A percentile compares a stretch with the other conserved stretches of the same genome.
phyloP scores from a whole-genome alignment of 768 basidiomycete genomes.

The Cyclocybe cylindracea region DNA sequence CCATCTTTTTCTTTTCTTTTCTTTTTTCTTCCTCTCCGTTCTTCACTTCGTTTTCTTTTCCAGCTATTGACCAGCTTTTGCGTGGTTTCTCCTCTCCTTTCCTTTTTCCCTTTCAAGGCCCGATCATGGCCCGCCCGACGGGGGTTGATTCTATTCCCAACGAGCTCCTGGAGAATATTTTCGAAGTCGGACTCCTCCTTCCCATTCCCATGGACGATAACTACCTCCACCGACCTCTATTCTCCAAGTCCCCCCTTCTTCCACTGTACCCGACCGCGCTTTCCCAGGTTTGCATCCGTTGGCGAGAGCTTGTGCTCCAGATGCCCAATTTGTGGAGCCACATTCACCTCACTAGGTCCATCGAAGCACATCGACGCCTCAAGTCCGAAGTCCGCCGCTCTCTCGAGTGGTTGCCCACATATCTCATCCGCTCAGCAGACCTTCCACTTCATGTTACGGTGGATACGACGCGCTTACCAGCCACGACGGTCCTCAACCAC shows the following conservation, averaged over 20 bases:
- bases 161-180: constrained; percentile 28
- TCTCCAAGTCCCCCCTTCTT: constrained; percentile 20
- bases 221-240: constrained; percentile 25
- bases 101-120: neutral
- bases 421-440: constrained; percentile 18
- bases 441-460: constrained; percentile 24
- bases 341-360: constrained; percentile 23
- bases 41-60: neutral
- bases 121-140: constrained; percentile 3
- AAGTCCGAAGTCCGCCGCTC: constrained; percentile 14
- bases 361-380: constrained; percentile 21
- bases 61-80: neutral
- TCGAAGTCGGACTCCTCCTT: constrained; percentile 16
- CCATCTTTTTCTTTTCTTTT: neutral
- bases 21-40: neutral
- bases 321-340: constrained; percentile 23
- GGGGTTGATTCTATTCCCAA: constrained; percentile 22
- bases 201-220: constrained; percentile 22
- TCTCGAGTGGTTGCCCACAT: constrained; percentile 23
- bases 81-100: neutral
- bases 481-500: constrained; percentile 6
- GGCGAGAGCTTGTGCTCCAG: constrained; percentile 19
- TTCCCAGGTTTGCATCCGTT: constrained; percentile 25
- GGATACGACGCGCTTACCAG: constrained; percentile 25
- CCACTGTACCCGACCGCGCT: constrained; percentile 17